Percentiles rank a stretch among this genome's conserved stretches.
These are phyloP conservation scores for Aspergillus sp. DNA, from an alignment of 2,329 filamentous ascomycete species.

Conservation along the genomic window DNA sequence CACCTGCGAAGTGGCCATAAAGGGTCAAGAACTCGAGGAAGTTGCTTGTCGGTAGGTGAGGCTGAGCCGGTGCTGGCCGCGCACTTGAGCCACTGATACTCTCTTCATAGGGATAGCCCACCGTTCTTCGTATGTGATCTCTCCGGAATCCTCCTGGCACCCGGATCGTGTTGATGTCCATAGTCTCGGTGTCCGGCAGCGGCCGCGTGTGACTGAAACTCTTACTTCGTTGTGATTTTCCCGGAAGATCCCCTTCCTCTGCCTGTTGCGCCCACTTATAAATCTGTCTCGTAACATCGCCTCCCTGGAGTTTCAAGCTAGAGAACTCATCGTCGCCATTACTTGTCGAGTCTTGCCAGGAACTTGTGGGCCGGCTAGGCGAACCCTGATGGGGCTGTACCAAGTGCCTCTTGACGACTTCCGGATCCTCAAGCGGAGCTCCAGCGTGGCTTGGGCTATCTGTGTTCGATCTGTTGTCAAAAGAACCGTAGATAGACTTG, in stretches of 20 bases:
- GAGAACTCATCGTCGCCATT: constrained; percentile 76
- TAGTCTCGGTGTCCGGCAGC: constrained; percentile 68
- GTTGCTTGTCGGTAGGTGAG: constrained; percentile 74
- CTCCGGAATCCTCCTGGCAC: constrained; percentile 89
- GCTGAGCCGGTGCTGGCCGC: constrained; percentile 35
- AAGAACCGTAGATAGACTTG: constrained; percentile 76
- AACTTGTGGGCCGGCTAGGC: constrained; percentile 24
- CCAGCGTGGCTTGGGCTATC: constrained; percentile 39
- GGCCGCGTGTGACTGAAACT: constrained; percentile 77
- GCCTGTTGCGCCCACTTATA: constrained; percentile 95
- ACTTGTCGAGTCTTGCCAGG: constrained; percentile 27
- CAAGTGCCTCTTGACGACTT: constrained; percentile 83
- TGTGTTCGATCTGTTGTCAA: constrained; percentile 60
- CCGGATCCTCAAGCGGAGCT: constrained; percentile 74
- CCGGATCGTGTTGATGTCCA: constrained; percentile 85
- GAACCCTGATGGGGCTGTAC: constrained; percentile 57
- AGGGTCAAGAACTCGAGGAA: constrained; percentile 94
- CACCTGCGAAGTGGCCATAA: constrained; percentile 95
- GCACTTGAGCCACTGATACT: constrained; percentile 32
- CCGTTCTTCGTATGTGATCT: constrained; percentile 75
- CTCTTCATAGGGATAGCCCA: constrained; percentile 54
- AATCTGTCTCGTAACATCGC: constrained; percentile 88
- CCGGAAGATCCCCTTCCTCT: constrained; percentile 54
- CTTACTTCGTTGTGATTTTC: constrained; percentile 68
- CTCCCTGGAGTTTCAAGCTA: constrained; percentile 84